Evolutionary conservation across 441 rosid genomes (phyloP).

Genomic region (Adansonia gregorii): DNA sequence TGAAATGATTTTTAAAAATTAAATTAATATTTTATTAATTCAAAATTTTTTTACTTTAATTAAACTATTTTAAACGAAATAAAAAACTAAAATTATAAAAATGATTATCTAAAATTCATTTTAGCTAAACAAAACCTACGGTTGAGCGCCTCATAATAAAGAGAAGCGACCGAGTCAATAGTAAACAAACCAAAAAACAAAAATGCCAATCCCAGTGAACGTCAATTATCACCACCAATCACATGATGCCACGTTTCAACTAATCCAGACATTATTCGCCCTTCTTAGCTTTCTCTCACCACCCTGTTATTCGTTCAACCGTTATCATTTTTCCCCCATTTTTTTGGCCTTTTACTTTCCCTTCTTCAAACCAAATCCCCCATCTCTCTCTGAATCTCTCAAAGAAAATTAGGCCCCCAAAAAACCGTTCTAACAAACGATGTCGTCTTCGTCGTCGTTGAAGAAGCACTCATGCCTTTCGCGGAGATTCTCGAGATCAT

Average conservation of each 20-base stretch:
- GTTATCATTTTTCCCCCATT: neutral
- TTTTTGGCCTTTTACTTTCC: neutral
- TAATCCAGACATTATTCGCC: neutral
- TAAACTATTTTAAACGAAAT: no score
- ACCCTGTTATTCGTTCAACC: neutral
- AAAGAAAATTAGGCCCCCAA: neutral
- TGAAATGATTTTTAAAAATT: no score
- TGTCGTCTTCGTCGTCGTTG: conserved; percentile 43
- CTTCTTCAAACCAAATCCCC: neutral
- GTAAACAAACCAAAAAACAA: neutral
- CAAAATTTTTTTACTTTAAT: no score
- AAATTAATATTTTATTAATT: no score
- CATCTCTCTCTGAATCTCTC: conserved; percentile 23
- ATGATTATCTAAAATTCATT: neutral
- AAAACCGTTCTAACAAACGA: neutral
- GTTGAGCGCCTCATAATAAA: neutral
- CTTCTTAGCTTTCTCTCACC: neutral
- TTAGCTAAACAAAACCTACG: neutral
- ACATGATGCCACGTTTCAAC: neutral
- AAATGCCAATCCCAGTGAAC: neutral
- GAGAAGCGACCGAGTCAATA: conserved; percentile 11
- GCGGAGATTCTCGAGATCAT: conserved; percentile 55
- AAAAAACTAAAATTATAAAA: no score
- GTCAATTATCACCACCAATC: neutral
- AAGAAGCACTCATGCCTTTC: conserved; percentile 46